Evolutionary conservation across 1,284 basidiomycete species (phyloP).

Genomic region (Trichosporon ovoides): DNA sequence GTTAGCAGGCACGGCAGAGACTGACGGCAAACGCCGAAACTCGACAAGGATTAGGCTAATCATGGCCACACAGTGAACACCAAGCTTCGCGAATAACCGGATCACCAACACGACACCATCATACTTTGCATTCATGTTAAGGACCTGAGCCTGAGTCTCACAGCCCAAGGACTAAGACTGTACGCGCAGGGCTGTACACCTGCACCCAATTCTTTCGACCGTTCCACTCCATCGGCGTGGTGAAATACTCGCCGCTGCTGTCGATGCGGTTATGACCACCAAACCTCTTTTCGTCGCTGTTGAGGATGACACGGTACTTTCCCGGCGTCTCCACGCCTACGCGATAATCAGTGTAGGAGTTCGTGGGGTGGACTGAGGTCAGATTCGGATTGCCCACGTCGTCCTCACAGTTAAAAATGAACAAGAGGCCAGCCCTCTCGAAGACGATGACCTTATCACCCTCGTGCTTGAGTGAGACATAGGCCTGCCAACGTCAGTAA

Average conservation of each 20-base stretch:
- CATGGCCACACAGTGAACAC: no score
- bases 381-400: neutral
- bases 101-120: neutral
- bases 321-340: constrained; percentile 82
- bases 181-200: constrained; percentile 74
- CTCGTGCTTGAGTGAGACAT: constrained; percentile 89
- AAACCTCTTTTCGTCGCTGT: constrained; percentile 77
- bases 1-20: neutral
- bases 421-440: constrained; percentile 85
- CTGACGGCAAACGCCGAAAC: neutral
- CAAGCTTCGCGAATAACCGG: no score
- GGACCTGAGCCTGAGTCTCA: neutral
- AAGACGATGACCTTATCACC: constrained; percentile 85
- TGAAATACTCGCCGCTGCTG: constrained; percentile 64
- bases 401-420: constrained; percentile 78
- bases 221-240: constrained; percentile 87
- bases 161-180: constrained; percentile 61
- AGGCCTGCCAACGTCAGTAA: constrained; percentile 57
- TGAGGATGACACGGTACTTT: constrained; percentile 76
- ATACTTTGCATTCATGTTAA: neutral
- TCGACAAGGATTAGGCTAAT: no score
- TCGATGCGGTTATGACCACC: constrained; percentile 83
- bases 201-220: constrained; percentile 80
- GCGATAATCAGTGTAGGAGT: constrained; percentile 88
- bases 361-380: constrained; percentile 62